Base-by-base conservation (phyloP, 495 filamentous ascomycete genomes). In the Aspergillus campestris region DNA sequence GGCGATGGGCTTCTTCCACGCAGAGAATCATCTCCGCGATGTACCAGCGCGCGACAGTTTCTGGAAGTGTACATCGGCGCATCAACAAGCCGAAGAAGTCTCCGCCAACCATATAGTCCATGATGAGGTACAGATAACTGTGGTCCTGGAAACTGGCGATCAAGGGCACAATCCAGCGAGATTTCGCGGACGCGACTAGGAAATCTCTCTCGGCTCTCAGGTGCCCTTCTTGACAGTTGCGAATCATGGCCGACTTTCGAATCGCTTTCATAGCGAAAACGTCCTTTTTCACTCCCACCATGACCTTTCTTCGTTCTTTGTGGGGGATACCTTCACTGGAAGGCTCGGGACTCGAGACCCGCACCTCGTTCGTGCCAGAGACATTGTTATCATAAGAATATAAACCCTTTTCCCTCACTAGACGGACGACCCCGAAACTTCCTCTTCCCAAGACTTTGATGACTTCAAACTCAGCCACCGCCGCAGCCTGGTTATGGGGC, bases 231-330 rank as follows among this genome's bases (percentile, higher is more conserved):
- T 97, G 91, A 52, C 83, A 82, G 42, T 86, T 88, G 3, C 80
- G 80, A 12, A 97, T 73, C 88, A 95, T 95, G 12, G 85, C 81
- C 2, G 84, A 83, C 63, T 97, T 97, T 31, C 83, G 83, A 47
- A 97, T 95, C 12, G 92, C 86, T 61, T 97, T 97, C 89, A 97
- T 95, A 7, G 91, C 91, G 60, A 84, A 95, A 3, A 95, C 81
- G 38, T 79, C 72, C 35, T 75, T 77, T 38, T 60, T 67, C 35
- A 60, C 49, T 3, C 59, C 60, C 6, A 51, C 55, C 58, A 66
- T 61, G 13, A 46, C 46, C 15, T 45, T 60, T 41, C 65, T 58
- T 12, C 60, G 56, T 18, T 40, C 47, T 18, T 42, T 34, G 36
- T 45, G 63, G 6, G 50, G 40, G 11, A 52, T 57, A 45, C 63